Evolutionary conservation across 139 green algal genomes (phyloP), one percentile per base, ranked within the genome.

Genomic region (Axilococcus clingmanii): DNA sequence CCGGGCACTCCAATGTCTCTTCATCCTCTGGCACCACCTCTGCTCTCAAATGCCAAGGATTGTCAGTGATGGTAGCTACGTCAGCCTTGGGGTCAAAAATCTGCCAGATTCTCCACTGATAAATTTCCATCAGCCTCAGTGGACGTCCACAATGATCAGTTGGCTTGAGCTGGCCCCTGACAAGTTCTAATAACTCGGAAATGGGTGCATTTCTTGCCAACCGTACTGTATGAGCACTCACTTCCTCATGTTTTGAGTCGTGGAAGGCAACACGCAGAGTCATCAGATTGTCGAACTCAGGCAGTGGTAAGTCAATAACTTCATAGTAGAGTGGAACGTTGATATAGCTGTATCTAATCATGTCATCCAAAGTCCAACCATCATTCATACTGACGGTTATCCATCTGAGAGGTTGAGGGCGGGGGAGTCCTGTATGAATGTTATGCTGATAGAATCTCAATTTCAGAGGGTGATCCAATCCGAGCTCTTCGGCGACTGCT

Each of bases 231-330:
- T 91, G 76, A 67, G 77, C 66, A 6, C 36, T 60, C 17, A 87
- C 70, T 55, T 82, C 71, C 62, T 94, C 87, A 7, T 64, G 72
- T 29, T 81, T 85, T 4, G 63, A 61, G 33, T 84, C 85, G 75
- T 95, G 77, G 42, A 84, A 75, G 1, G 33, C 42, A 29, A 84
- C 69, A 51, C 78, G 80, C 36, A 89, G 55, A 4, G 59, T 76
- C 37, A 86, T 76, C 11, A 91, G 45, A 42, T 52, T 41, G 58
- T 91, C 81, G 22, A 94, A 74, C 61, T 95, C 69, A 5, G 74
- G 79, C 61, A 98, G 69, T 1, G 87, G 91, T 53, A 97, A 71
- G 66, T 98, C 90, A 37, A 98, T 72, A 37, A 92, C 59, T 66
- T 98, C 89, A 40, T 94, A 98, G 65, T 91, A 97, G 28, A 98